Base-by-base conservation (phyloP, 1,284 basidiomycete genomes). In the Singerocomus inundabilis region DNA sequence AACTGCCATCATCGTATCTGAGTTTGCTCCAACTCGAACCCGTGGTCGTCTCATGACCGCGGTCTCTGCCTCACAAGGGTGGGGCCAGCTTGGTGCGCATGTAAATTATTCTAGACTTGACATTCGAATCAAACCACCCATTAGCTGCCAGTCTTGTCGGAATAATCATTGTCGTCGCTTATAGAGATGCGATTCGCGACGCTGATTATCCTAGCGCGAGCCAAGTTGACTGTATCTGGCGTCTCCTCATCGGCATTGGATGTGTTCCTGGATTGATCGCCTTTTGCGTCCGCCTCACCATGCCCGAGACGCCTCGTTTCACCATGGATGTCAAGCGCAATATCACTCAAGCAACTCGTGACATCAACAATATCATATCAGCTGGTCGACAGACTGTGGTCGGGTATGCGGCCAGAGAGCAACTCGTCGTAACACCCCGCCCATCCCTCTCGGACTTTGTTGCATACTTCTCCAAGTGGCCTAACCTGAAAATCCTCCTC, bases 271-370 rank as follows among this genome's bases (percentile, higher is more conserved):
- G 70, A 9, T 62, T 70, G 13, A 58, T 77, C 15, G 77, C 78
- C 1, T 69, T 79, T 30, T 82, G 78, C 56, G 76, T 76, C 63
- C 78, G 80, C 31, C 64, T 81, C 32, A 80, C 77, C 5, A 75
- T 83, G 24, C 78, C 79, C 18, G 81, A 83, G 58, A 79, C 80
- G 0, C 72, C 84, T 43, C 81, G 84, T 52, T 88, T 82, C 73
- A 87, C 82, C 33, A 80, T 87, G 78, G 86, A 88, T 62, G 71
- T 88, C 48, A 79, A 84, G 64, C 78, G 80, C 49, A 81, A 86
- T 62, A 72, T 85, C 51, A 71, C 75, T 57, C 77, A 76, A 58
- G 82, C 81, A 16, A 62, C 73, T 16, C 69, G 71, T 53, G 79
- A 85, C 56, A 81, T 80, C 41, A 62, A 69, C 33, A 72, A 70